Percentiles rank a stretch among this genome's conserved stretches.
Conservation (phyloP, 1,284 basidiomycete species). For the Pseudozyma pruni region DNA sequence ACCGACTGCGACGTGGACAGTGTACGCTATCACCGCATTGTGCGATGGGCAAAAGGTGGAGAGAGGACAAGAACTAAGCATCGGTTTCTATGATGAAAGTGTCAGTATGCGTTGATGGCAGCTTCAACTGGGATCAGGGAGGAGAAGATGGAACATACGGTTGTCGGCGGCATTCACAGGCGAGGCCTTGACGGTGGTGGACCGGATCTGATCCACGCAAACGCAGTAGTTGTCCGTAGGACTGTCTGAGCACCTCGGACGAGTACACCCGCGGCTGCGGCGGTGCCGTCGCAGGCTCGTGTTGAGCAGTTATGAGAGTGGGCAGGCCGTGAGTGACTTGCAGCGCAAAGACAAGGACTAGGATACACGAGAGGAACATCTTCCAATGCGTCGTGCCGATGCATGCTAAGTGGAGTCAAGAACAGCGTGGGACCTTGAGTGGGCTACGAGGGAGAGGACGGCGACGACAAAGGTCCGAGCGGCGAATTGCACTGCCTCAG, state of each 20-base stretch:
- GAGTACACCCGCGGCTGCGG: neutral
- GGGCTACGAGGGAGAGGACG: too few relatives aligned
- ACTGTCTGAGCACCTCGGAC: conserved; percentile 8
- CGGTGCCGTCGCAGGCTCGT: neutral
- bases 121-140: neutral
- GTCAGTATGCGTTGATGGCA: too few relatives aligned
- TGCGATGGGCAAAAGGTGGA: too few relatives aligned
- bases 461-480: too few relatives aligned
- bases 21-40: too few relatives aligned
- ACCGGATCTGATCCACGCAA: conserved; percentile 33
- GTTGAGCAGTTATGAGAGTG: neutral
- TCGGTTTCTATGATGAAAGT: neutral
- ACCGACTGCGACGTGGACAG: conserved; percentile 20
- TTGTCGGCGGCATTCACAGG: conserved; percentile 21
- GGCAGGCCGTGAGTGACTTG: neutral
- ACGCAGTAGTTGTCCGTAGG: conserved; percentile 35
- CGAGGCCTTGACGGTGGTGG: conserved; percentile 8
- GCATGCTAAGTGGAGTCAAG: too few relatives aligned
- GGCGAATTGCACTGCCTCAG: too few relatives aligned
- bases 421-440: too few relatives aligned
- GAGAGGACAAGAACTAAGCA: too few relatives aligned
- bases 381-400: too few relatives aligned
- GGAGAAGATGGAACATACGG: conserved; percentile 18
- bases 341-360: neutral
- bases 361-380: too few relatives aligned